Conservation (phyloP, 163 green algal species). For the Chlorella variabilis region DNA sequence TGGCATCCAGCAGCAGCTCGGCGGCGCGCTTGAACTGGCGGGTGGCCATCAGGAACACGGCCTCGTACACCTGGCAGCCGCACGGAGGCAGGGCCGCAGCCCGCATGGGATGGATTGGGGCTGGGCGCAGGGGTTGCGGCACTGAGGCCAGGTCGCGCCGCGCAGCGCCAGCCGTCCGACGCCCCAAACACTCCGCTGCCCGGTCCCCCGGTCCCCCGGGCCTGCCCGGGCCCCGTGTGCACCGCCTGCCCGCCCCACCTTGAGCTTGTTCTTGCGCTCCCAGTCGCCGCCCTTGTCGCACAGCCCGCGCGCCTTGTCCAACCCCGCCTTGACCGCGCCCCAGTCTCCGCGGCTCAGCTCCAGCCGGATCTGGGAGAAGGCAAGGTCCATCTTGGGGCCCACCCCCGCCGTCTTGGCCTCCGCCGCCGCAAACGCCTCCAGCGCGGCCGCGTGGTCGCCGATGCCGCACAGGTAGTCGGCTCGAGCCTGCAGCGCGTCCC, state of each 20-base stretch:
- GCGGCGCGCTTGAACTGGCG: constrained; percentile 88
- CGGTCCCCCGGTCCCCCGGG: no score
- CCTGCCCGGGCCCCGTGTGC: no score
- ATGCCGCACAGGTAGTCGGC: constrained; percentile 88
- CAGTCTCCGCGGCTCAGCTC: constrained; percentile 86
- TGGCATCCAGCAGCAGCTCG: constrained; percentile 92
- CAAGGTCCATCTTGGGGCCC: constrained; percentile 93
- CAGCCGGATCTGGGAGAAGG: constrained; percentile 77
- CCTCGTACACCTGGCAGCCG: constrained; percentile 91
- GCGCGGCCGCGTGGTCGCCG: constrained; percentile 75
- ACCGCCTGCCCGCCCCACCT: constrained; percentile 56
- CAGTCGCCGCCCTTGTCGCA: constrained; percentile 96
- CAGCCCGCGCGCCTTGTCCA: constrained; percentile 82
- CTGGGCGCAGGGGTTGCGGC: no score
- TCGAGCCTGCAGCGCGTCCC: constrained; percentile 89
- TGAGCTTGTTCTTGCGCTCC: constrained; percentile 99
- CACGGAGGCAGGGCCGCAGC: no score
- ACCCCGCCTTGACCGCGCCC: constrained; percentile 74
- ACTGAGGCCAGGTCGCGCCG: no score
- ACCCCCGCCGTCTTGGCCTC: constrained; percentile 92
- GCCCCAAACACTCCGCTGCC: no score
- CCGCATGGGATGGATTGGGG: no score
- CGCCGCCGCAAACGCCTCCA: constrained; percentile 75
- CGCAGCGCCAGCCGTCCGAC: no score
- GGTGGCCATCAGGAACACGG: constrained; percentile 84